Conservation (phyloP, 2,329 filamentous ascomycete genomes). For the Thermochaetoides dissita region DNA sequence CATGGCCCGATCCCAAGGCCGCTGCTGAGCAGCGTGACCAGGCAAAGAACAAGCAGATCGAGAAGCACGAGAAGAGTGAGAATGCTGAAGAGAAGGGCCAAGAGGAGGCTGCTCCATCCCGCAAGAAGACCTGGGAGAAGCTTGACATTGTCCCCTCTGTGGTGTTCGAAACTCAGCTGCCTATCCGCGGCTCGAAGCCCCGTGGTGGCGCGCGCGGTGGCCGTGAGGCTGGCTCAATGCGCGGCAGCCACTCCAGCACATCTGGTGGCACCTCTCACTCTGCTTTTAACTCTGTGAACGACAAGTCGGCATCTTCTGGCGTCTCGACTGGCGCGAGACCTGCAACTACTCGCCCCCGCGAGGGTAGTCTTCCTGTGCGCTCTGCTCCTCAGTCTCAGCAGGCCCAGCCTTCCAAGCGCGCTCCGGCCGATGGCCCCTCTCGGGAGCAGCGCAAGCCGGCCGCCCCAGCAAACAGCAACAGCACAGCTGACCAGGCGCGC, state of each 20-base stretch:
- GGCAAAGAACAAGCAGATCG: constrained; percentile 50
- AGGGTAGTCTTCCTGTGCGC: constrained; percentile 23
- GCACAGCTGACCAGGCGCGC: constrained; percentile 27
- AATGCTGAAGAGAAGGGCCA: constrained; percentile 51
- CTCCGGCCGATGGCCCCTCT: constrained; percentile 26
- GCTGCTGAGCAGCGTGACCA: constrained; percentile 55
- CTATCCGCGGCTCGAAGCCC: constrained; percentile 34
- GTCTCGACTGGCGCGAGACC: constrained; percentile 17
- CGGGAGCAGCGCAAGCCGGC: constrained; percentile 35
- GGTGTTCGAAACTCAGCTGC: constrained; percentile 72
- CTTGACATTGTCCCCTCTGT: constrained; percentile 67
- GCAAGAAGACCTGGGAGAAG: constrained; percentile 61
- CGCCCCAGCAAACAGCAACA: constrained; percentile 12
- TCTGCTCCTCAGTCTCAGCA: constrained; percentile 24
- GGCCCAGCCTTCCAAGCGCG: constrained; percentile 28
- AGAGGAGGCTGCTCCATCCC: constrained; percentile 34
- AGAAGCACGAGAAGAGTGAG: constrained; percentile 38
- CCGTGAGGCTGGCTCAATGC: constrained; percentile 22
- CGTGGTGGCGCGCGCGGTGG: constrained; percentile 35
- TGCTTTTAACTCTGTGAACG: constrained; percentile 9
- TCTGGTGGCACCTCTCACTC: constrained; percentile 7
- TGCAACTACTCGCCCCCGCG: constrained; percentile 21
- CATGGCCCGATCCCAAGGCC: constrained; percentile 83
- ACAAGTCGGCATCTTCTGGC: constrained; percentile 23
- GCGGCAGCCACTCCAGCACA: constrained; percentile 16